Conservation (phyloP, 768 basidiomycete species). For the Trametes cubensis region DNA sequence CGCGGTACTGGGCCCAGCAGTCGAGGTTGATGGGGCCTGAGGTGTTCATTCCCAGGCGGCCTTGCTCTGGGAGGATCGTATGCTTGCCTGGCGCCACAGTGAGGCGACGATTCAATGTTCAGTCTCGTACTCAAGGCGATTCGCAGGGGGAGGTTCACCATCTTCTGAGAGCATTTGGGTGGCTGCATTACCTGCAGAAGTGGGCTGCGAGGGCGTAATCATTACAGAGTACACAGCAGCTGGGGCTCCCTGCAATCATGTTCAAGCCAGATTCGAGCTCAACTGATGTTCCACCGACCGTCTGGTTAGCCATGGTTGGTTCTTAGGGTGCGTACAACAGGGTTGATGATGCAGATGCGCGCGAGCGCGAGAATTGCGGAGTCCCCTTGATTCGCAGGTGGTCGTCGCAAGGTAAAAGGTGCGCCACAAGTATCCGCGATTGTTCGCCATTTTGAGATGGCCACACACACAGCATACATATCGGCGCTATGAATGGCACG, state of each 20-base stretch:
- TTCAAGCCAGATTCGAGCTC: too few relatives aligned
- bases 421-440: neutral
- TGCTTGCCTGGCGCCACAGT: neutral
- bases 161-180: neutral
- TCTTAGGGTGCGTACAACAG: neutral
- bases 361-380: neutral
- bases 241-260: neutral
- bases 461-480: too few relatives aligned
- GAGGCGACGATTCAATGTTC: neutral
- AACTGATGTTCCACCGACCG: too few relatives aligned
- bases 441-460: neutral
- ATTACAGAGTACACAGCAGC: neutral
- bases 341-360: neutral
- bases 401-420: neutral
- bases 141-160: neutral
- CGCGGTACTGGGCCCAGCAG: neutral
- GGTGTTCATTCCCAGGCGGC: neutral
- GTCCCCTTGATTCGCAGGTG: neutral
- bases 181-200: neutral
- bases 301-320: neutral
- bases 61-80: neutral
- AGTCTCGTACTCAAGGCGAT: too few relatives aligned
- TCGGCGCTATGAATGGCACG: too few relatives aligned
- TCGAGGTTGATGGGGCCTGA: constrained; percentile 4
- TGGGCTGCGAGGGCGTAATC: neutral